Evolutionary conservation across 2,329 filamentous ascomycete species (phyloP).

Genomic region (Fusarium setosum): DNA sequence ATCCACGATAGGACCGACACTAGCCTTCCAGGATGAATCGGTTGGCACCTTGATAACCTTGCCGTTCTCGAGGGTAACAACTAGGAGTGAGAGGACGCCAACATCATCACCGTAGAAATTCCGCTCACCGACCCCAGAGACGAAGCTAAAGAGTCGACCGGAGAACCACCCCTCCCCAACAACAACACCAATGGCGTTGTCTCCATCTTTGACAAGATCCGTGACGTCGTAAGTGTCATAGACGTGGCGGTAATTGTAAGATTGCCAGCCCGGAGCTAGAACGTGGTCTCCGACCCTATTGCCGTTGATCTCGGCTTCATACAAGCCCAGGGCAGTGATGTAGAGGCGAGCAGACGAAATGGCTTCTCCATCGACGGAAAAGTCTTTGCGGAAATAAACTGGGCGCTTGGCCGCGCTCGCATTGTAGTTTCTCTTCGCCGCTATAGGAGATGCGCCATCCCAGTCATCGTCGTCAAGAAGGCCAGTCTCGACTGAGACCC

Average conservation of each 20-base stretch:
- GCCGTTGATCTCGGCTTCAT: constrained; percentile 61
- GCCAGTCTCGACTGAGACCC: constrained; percentile 50
- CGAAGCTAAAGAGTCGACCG: constrained; percentile 45
- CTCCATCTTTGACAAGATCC: constrained; percentile 51
- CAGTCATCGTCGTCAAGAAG: constrained; percentile 43
- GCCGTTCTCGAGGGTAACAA: constrained; percentile 48
- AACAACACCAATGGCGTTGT: constrained; percentile 50
- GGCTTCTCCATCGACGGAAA: constrained; percentile 38
- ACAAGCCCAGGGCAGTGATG: constrained; percentile 58
- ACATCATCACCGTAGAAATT: constrained; percentile 52
- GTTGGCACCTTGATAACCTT: constrained; percentile 44
- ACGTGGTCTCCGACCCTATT: constrained; percentile 41
- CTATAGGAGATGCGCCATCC: constrained; percentile 44
- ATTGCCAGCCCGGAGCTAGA: constrained; percentile 64
- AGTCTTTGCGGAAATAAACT: constrained; percentile 49
- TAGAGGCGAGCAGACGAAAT: constrained; percentile 55
- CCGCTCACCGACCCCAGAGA: constrained; percentile 2
- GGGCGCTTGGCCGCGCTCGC: constrained; percentile 45
- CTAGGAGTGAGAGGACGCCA: constrained; percentile 50
- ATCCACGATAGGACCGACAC: constrained; percentile 43
- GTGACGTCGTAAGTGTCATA: constrained; percentile 67
- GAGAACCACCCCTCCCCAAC: constrained; percentile 63
- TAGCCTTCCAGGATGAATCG: constrained; percentile 52
- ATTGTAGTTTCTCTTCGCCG: constrained; percentile 44
- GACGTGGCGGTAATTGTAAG: constrained; percentile 60